Evolutionary conservation across 768 basidiomycete species (phyloP), one percentile per base, ranked within the genome.

Genomic region (Rhizopogon sp.): DNA sequence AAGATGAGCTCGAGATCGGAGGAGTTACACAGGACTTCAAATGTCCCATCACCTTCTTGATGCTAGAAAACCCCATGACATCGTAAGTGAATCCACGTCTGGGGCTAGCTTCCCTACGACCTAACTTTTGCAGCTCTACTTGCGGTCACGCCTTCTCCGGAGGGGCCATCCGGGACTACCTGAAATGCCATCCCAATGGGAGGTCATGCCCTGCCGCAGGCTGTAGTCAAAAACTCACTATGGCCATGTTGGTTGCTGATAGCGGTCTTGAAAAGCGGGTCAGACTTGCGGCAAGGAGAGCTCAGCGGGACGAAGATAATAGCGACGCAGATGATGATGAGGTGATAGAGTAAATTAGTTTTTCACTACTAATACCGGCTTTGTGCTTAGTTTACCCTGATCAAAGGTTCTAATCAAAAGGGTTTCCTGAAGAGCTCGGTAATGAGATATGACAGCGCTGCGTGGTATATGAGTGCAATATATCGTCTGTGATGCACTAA

Each of bases 1-100:
- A 95, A 33, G 90, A 93, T 51, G 95, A 97, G 11, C 70, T 98
- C 33, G 88, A 93, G 70, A 75, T 96, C 49, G 95, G 95, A 51
- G 93, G 92, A 25, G 79, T 85, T 29, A 88, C 85, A 6, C 88
- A 90, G 64, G 85, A 84, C 62, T 92, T 85, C 76, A 87, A 83
- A 53, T 96, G 93, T 61, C 94, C 93, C 2, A 73, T 98, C 49
- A 84, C 88, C 1, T 74, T 94, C 43, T 79, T 74, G 2, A 66
- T 77, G 13, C 76, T 92, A 39, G 77, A 76, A 20, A 76, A 96
- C 50, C 93, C 95, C 2, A 73, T 90, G 56, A 92, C 88, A 3
- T 93, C 90, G 94, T 95, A 65, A 53, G 88, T 63, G 33, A 44
- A n/a, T 43, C 47, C 46, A 20, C 17, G 20, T 43, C 16, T 28